Evolutionary conservation across 2,329 filamentous ascomycete species (phyloP).

Genomic region (Fusarium veterinarium): DNA sequence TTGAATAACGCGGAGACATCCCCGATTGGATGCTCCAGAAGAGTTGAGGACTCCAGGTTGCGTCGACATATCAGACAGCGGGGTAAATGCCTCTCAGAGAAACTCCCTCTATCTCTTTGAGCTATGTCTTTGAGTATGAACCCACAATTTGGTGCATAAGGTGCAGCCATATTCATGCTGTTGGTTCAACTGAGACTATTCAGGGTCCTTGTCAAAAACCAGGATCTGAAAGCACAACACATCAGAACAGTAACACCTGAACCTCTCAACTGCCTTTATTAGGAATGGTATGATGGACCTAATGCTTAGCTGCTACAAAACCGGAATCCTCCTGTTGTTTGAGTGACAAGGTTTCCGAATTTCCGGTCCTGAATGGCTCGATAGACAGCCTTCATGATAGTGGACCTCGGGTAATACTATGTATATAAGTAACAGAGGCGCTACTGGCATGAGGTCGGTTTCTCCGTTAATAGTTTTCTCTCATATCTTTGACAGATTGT

Average conservation of each 20-base stretch:
- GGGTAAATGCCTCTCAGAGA: background rate
- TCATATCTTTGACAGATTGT: background rate
- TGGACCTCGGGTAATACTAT: background rate
- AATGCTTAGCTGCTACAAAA: conserved; percentile 1
- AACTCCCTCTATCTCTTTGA: background rate
- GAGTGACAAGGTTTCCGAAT: background rate
- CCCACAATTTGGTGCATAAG: conserved; percentile 3
- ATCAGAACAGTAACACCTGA: background rate
- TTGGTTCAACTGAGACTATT: conserved; percentile 6
- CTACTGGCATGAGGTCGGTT: background rate
- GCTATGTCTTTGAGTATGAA: background rate
- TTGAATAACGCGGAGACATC: background rate
- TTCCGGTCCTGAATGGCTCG: background rate
- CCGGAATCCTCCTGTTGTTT: background rate
- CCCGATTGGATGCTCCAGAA: conserved; percentile 19
- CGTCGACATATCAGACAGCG: background rate
- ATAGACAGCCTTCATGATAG: background rate
- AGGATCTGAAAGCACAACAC: background rate
- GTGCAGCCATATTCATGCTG: conserved; percentile 13
- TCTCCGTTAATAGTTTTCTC: background rate
- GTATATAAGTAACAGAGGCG: background rate
- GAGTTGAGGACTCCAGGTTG: conserved; percentile 1
- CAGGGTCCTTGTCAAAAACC: background rate
- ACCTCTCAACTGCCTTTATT: conserved; percentile 1
- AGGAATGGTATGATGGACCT: conserved; percentile 9